Conservation (phyloP, 305 asterid genomes). For the Salvia sclarea region DNA sequence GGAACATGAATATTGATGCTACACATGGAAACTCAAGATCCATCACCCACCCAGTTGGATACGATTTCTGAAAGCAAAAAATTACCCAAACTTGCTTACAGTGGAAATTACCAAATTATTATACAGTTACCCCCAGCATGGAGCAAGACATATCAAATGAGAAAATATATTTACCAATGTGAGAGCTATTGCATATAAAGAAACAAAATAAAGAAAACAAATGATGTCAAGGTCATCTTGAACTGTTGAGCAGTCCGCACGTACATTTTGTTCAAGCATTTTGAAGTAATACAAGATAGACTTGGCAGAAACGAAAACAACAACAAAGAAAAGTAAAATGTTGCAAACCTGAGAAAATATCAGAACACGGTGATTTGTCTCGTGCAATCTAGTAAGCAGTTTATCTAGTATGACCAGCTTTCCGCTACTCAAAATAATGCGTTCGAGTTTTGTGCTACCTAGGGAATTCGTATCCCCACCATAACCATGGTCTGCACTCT, state of each 20-base stretch:
- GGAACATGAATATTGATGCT: conserved; percentile 16
- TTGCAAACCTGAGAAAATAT: conserved; percentile 95
- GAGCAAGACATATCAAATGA: conserved; percentile 12
- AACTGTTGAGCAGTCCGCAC: conserved; percentile 6
- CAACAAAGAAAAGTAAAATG: background rate
- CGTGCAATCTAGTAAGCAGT: conserved; percentile 83
- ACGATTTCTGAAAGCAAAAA: background rate
- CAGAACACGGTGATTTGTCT: conserved; percentile 91
- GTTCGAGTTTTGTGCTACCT: conserved; percentile 88
- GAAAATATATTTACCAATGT: background rate
- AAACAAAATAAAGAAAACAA: background rate
- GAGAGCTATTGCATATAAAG: background rate
- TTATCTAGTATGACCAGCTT: conserved; percentile 95
- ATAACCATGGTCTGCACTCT: conserved; percentile 99
- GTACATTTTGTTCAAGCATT: conserved; percentile 8
- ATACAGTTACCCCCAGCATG: background rate
- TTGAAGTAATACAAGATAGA: conserved; percentile 18
- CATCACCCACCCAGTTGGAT: background rate
- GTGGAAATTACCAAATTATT: conserved; percentile 18
- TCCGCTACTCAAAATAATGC: conserved; percentile 93
- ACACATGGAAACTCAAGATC: conserved; percentile 8
- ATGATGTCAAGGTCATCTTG: background rate
- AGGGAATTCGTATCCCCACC: conserved; percentile 87
- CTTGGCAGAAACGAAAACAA: conserved; percentile 21
- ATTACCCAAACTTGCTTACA: conserved; percentile 13